Percentiles rank a stretch among this genome's conserved stretches.
phyloP scores from a whole-genome alignment of 768 basidiomycete genomes.

The Naganishia antarctica region DNA sequence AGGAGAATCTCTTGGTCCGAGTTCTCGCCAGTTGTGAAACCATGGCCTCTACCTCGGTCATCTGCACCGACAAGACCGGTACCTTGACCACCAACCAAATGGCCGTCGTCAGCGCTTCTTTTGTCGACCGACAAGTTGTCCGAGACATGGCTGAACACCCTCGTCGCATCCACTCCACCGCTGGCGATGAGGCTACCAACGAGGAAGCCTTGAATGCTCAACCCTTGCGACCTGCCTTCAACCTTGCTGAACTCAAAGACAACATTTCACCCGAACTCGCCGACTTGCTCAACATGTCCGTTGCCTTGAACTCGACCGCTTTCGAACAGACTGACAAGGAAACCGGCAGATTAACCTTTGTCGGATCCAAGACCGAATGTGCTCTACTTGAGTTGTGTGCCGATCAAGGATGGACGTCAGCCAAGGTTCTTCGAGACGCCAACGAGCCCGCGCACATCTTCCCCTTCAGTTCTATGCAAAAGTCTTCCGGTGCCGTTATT shows the following conservation, averaged over 20 bases:
- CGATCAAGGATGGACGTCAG: slow-evolving; percentile 70
- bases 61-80: slow-evolving; percentile 80
- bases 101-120: slow-evolving; percentile 91
- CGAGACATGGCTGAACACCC: slow-evolving; percentile 67
- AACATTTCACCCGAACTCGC: slow-evolving; percentile 61
- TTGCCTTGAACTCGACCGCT: slow-evolving; percentile 89
- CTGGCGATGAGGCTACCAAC: slow-evolving; percentile 58
- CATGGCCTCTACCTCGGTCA: slow-evolving; percentile 94
- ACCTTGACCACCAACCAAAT: slow-evolving; percentile 93
- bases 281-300: slow-evolving; percentile 72
- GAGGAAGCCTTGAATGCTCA: slow-evolving; percentile 59
- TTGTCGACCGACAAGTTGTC: slow-evolving; percentile 92
- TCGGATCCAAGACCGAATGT: slow-evolving; percentile 94
- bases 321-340: slow-evolving; percentile 71
- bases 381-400: slow-evolving; percentile 81
- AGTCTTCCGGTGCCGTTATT: slow-evolving; percentile 90
- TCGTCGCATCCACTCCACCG: slow-evolving; percentile 55
- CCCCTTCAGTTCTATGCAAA: slow-evolving; percentile 88
- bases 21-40: slow-evolving; percentile 96
- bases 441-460: slow-evolving; percentile 73
- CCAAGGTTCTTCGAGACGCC: slow-evolving; percentile 61
- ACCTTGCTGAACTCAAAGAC: slow-evolving; percentile 64
- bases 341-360: slow-evolving; percentile 59
- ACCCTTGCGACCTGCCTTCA: slow-evolving; percentile 56
- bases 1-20: slow-evolving; percentile 88